phyloP scores from a whole-genome alignment of 805 yeast genomes.

The Candida incommunis region DNA sequence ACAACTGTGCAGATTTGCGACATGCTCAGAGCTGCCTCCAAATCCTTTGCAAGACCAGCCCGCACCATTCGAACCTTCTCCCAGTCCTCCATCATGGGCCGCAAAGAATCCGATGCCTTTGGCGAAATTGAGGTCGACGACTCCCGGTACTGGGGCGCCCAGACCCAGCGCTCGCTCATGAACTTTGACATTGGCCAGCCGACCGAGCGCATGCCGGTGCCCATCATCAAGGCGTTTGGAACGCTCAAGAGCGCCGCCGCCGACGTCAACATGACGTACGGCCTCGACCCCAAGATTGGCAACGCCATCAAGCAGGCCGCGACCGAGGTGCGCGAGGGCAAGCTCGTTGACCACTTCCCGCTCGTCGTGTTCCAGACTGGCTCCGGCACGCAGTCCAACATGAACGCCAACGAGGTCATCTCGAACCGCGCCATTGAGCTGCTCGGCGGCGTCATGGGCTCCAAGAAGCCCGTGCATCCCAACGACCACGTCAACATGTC shows the following conservation, averaged over 20 bases:
- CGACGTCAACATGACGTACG: constrained; percentile 69
- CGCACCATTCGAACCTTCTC: constrained; percentile 7
- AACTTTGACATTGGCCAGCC: constrained; percentile 95
- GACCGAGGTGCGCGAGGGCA: constrained; percentile 86
- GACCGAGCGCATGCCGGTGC: constrained; percentile 82
- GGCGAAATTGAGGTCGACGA: constrained; percentile 89
- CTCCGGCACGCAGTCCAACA: constrained; percentile 95
- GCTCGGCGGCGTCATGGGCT: constrained; percentile 83
- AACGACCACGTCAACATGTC: constrained; percentile 98
- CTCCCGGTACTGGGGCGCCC: constrained; percentile 94
- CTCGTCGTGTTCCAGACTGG: constrained; percentile 98
- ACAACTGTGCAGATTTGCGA: too few species aligned
- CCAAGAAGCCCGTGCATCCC: constrained; percentile 92
- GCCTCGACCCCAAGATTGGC: constrained; percentile 76
- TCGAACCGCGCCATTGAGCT: constrained; percentile 96
- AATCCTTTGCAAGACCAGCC: not conserved
- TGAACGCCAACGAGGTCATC: constrained; percentile 98
- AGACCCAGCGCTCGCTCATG: constrained; percentile 77
- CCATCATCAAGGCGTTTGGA: constrained; percentile 86
- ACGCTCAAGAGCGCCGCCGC: constrained; percentile 90
- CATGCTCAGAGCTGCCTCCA: not conserved
- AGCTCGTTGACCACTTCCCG: constrained; percentile 88
- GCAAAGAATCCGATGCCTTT: constrained; percentile 90
- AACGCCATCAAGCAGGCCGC: constrained; percentile 87
- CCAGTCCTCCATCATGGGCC: constrained; percentile 18